A percentile compares a stretch with the other conserved stretches of the same genome.
These are phyloP conservation scores for Colletotrichum eleusines DNA, from an alignment of 2,329 filamentous ascomycete species.

Conservation along the genomic window DNA sequence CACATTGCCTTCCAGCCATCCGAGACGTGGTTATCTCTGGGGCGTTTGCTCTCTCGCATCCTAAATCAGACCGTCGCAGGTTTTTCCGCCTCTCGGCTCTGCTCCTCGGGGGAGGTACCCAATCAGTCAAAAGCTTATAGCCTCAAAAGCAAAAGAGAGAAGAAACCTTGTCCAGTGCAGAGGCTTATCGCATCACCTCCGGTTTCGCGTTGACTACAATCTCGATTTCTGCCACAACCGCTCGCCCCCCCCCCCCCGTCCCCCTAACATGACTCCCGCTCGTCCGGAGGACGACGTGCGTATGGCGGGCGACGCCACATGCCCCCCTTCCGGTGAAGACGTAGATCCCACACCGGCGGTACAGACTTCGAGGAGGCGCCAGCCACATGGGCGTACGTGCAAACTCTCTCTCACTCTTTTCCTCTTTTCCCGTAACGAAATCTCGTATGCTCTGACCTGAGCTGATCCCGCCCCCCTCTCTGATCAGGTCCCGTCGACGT, in stretches of 20 bases:
- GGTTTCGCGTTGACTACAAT: neutral
- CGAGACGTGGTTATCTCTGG: neutral
- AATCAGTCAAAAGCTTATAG: neutral
- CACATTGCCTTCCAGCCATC: neutral
- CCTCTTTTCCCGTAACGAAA: neutral
- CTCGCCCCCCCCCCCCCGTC: too few relatives aligned
- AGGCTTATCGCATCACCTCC: neutral
- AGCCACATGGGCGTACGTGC: conserved; percentile 5
- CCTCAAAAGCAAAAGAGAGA: too few relatives aligned
- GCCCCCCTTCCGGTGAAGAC: neutral
- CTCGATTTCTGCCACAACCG: neutral
- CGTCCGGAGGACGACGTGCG: neutral
- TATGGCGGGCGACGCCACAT: neutral
- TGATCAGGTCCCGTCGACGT: conserved; percentile 30
- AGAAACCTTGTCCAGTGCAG: neutral
- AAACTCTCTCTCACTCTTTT: neutral
- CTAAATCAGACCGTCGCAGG: neutral
- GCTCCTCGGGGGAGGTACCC: neutral
- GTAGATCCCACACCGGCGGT: neutral
- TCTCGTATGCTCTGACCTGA: neutral
- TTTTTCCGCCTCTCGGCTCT: conserved; percentile 14
- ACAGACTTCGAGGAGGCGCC: neutral
- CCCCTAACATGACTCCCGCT: conserved; percentile 1
- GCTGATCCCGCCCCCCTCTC: neutral
- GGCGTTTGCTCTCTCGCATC: conserved; percentile 6